Evolutionary conservation across 768 basidiomycete genomes (phyloP).

Genomic region (Pleurotus pulmonarius): DNA sequence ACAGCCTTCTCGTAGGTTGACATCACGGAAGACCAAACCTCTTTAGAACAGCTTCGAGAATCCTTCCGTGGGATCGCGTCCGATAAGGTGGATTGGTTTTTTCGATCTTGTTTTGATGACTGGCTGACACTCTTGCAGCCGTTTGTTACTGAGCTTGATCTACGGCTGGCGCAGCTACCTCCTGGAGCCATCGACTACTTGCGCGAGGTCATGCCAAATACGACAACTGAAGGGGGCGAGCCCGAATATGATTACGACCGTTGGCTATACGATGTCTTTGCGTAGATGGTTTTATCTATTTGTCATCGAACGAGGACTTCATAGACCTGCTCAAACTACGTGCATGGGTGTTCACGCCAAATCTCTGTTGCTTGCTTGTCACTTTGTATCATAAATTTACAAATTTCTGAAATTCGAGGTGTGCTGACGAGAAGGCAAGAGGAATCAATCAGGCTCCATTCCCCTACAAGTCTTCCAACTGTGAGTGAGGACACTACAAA

Average conservation of each 20-base stretch:
- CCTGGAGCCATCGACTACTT: slow-evolving; percentile 75
- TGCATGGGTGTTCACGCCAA: too few species aligned
- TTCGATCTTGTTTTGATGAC: neutral
- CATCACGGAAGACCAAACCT: slow-evolving; percentile 93
- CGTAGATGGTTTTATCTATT: slow-evolving; percentile 23
- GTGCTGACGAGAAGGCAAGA: too few species aligned
- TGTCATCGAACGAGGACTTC: too few species aligned
- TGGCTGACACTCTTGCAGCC: slow-evolving; percentile 49
- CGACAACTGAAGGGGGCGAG: slow-evolving; percentile 51
- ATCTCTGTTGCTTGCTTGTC: too few species aligned
- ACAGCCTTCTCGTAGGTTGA: slow-evolving; percentile 59
- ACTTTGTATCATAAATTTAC: too few species aligned
- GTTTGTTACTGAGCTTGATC: slow-evolving; percentile 90
- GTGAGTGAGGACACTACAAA: too few species aligned
- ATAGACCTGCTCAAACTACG: too few species aligned
- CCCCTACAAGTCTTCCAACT: too few species aligned
- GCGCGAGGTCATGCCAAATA: slow-evolving; percentile 72
- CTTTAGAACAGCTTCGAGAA: slow-evolving; percentile 86
- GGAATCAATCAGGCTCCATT: too few species aligned
- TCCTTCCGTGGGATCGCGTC: slow-evolving; percentile 90
- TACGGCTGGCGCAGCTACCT: slow-evolving; percentile 81
- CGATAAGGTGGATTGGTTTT: slow-evolving; percentile 63
- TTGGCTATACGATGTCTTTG: slow-evolving; percentile 80
- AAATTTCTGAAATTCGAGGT: too few species aligned
- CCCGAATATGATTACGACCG: slow-evolving; percentile 76